Conservation (phyloP, 345 rosid species). For the Corchorus capsularis region DNA sequence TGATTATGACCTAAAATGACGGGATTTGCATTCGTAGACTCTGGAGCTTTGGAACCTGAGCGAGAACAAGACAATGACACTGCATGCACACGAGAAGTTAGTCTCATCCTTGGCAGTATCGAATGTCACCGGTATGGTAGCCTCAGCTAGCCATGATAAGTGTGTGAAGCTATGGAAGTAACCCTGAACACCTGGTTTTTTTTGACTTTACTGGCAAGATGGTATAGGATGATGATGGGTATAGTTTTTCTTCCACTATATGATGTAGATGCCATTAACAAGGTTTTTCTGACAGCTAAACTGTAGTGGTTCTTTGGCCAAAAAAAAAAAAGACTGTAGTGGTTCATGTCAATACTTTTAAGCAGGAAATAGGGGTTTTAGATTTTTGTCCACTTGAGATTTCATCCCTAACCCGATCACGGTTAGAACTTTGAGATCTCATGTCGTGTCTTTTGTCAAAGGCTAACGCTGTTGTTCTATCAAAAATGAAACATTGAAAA, state of each 20-base stretch:
- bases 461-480: not conserved
- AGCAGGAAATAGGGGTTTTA: constrained; percentile 12
- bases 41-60: constrained; percentile 47
- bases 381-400: constrained; percentile 2
- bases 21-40: constrained; percentile 6
- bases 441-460: not conserved
- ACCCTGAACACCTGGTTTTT: not conserved
- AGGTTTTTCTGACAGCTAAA: constrained; percentile 18
- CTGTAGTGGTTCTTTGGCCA: constrained; percentile 15
- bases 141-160: constrained; percentile 36
- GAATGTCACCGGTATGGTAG: constrained; percentile 26
- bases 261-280: not conserved
- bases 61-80: constrained; percentile 32
- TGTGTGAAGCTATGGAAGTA: constrained; percentile 41
- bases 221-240: not conserved
- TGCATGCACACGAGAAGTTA: constrained; percentile 37
- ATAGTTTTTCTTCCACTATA: not conserved
- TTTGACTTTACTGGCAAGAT: not conserved
- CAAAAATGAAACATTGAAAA: not conserved
- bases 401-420: constrained; percentile 11
- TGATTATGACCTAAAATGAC: not conserved
- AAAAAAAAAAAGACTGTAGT: no score
- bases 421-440: not conserved
- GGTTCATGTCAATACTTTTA: constrained; percentile 8
- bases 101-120: constrained; percentile 40